These are phyloP conservation scores for Phytophthora podocarpi DNA, from an alignment of 352 stramenopile species.

Conservation along the genomic window DNA sequence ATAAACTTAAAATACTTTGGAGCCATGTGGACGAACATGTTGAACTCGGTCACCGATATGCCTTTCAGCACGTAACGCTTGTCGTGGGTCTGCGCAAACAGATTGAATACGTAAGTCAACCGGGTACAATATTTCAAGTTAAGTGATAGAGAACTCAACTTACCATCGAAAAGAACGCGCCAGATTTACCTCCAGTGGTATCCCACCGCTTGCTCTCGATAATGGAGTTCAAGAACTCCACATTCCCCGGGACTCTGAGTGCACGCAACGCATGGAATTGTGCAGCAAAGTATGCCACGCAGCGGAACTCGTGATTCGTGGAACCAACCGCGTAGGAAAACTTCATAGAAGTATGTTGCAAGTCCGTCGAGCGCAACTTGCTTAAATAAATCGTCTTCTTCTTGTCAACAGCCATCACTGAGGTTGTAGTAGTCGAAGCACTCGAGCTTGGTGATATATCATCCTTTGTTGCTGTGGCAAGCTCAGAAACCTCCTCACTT, in stretches of 20 bases:
- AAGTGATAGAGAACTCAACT: not conserved
- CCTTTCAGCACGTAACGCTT: constrained; percentile 87
- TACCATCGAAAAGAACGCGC: constrained; percentile 88
- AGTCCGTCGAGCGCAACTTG: constrained; percentile 67
- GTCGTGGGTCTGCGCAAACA: constrained; percentile 66
- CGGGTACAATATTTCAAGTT: not conserved
- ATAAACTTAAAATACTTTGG: constrained; percentile 90
- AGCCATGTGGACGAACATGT: constrained; percentile 91
- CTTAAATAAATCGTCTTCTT: constrained; percentile 66
- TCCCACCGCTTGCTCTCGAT: constrained; percentile 79
- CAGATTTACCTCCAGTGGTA: constrained; percentile 83
- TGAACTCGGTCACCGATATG: constrained; percentile 87
- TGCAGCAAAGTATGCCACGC: constrained; percentile 80
- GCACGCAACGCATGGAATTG: constrained; percentile 84
- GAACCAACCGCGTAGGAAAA: constrained; percentile 62
- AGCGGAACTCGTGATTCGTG: constrained; percentile 66
- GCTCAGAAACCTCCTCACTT: constrained; percentile 21
- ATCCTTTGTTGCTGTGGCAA: not conserved
- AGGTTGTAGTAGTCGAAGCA: constrained; percentile 7
- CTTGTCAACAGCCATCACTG: constrained; percentile 34
- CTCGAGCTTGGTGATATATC: constrained; percentile 2
- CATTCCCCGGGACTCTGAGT: constrained; percentile 67
- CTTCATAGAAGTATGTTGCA: constrained; percentile 84
- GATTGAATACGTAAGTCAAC: constrained; percentile 13
- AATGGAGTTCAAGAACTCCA: constrained; percentile 84